Conservation (phyloP, 1,139 yeast genomes). For the Hyphopichia wangnamkhiaoensis region DNA sequence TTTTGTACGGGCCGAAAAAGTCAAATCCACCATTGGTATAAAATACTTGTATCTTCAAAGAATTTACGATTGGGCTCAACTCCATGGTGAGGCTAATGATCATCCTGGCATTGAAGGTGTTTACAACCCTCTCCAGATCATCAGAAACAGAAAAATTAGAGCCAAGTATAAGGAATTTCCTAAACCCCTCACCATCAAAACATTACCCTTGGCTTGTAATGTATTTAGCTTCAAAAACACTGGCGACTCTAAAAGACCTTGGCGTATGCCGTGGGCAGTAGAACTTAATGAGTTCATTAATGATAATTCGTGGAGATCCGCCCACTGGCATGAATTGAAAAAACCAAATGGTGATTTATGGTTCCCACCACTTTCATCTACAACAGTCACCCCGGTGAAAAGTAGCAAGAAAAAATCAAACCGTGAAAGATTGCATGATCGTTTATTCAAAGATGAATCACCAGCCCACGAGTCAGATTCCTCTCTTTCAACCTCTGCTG, state of each 20-base stretch:
- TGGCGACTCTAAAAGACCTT: constrained; percentile 20
- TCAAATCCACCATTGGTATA: constrained; percentile 50
- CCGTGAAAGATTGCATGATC: constrained; percentile 30
- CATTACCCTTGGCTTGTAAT: constrained; percentile 54
- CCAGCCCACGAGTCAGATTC: constrained; percentile 4
- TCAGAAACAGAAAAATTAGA: constrained; percentile 64
- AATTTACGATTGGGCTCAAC: constrained; percentile 24
- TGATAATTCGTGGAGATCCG: constrained; percentile 66
- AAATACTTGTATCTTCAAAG: constrained; percentile 53
- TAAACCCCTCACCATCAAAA: constrained; percentile 30
- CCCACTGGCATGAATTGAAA: constrained; percentile 63
- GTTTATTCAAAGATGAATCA: constrained; percentile 24
- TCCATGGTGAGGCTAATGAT: constrained; percentile 11
- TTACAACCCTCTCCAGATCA: constrained; percentile 79
- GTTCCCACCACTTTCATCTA: constrained; percentile 41
- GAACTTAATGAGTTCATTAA: constrained; percentile 62
- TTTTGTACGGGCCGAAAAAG: constrained; percentile 52
- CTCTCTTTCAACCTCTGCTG: not conserved
- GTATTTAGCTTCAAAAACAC: constrained; percentile 48
- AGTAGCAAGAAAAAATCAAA: constrained; percentile 6
- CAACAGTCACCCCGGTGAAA: constrained; percentile 3
- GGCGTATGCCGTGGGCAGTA: constrained; percentile 63
- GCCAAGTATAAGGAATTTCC: constrained; percentile 47
- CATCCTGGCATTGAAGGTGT: constrained; percentile 61
- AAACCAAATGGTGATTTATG: constrained; percentile 58